A percentile compares a stretch with the other conserved stretches of the same genome.
These are phyloP conservation scores for Cutaneotrichosporon cavernicola DNA, from an alignment of 1,284 basidiomycete genomes.

Conservation along the genomic window DNA sequence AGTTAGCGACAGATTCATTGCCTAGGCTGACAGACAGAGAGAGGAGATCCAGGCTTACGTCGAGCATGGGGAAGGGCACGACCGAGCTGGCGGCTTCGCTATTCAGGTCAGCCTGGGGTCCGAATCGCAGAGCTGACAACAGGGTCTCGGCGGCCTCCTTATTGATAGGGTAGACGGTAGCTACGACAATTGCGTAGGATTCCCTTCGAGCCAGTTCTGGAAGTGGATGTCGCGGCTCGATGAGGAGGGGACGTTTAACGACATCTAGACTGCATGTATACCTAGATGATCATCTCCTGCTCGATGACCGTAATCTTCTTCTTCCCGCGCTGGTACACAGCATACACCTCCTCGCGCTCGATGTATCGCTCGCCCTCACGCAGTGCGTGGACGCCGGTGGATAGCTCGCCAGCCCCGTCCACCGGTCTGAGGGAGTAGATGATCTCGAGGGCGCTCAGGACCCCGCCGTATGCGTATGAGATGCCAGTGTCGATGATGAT, in stretches of 20 bases:
- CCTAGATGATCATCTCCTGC: constrained; percentile 10
- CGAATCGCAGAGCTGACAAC: constrained; percentile 7
- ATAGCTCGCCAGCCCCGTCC: constrained; percentile 6
- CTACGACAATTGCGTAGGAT: constrained; percentile 86
- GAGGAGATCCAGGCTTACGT: constrained; percentile 76
- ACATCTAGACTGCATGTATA: constrained; percentile 31
- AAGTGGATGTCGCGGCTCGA: constrained; percentile 50
- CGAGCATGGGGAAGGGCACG: constrained; percentile 81
- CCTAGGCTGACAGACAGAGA: constrained; percentile 25
- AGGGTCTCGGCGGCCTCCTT: constrained; percentile 78
- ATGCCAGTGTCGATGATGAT: constrained; percentile 92
- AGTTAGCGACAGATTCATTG: constrained; percentile 38
- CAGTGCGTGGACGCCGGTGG: not conserved
- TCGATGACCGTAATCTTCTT: constrained; percentile 45
- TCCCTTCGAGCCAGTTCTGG: constrained; percentile 51
- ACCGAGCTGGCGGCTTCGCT: constrained; percentile 92
- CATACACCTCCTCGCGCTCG: constrained; percentile 75
- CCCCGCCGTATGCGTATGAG: constrained; percentile 89
- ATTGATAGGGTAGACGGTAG: constrained; percentile 85
- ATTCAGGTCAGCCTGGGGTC: constrained; percentile 65
- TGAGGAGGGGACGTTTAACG: constrained; percentile 48
- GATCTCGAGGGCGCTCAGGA: constrained; percentile 78
- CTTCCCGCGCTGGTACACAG: constrained; percentile 60
- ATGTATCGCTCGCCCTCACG: constrained; percentile 58
- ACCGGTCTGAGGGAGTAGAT: constrained; percentile 64